Evolutionary conservation across 2,329 filamentous ascomycete species (phyloP), one percentile per base, ranked within the genome.

Genomic region (Helotiales sp.): DNA sequence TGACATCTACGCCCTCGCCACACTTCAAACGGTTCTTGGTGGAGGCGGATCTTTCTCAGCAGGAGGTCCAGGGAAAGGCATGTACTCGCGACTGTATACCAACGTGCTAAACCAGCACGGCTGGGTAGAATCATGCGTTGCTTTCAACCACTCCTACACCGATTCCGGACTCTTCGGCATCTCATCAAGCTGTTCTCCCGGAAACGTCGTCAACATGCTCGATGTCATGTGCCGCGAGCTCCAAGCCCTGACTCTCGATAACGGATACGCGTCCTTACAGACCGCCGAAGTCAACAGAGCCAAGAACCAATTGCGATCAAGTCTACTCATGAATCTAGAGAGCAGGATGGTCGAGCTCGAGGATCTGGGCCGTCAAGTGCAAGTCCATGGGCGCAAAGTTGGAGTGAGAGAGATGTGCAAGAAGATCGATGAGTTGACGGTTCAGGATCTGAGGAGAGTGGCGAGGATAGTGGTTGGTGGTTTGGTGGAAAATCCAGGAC

Each of bases 11-110:
- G 94, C 96, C 20, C 89, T 98, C 52, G 96, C 96, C 6, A 97
- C 95, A 0, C 85, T 99, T 1, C 96, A 98, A 80, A 98, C 93
- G 1, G 90, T 99, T 10, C 92, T 99, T 37, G 96, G 96, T 66
- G 96, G 96, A 57, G 96, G 96, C 58, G 96, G 96, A 26, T 97
- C 94, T 64, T 99, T 99, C 83, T 97, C 93, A 17, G 96, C 96
- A 63, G 96, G 96, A 74, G 96, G 96, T 0, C 96, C 96, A 4
- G 96, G 96, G 62, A 99, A 99, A 83, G 96, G 96, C 79, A 99
- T 99, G 96, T 98, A 98, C 84, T 97, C 93, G 43, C 91, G 96
- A 13, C 87, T 99, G 8, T 99, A 97, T 84, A 98, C 94, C 70
- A 97, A 97, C 78, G 95, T 98, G 0, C 87, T 99, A 61, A 99